Percentiles rank a stretch among this genome's conserved stretches.
These are phyloP conservation scores for Pelargonium myrrhifolium DNA, from an alignment of 441 rosid species.

Conservation along the genomic window DNA sequence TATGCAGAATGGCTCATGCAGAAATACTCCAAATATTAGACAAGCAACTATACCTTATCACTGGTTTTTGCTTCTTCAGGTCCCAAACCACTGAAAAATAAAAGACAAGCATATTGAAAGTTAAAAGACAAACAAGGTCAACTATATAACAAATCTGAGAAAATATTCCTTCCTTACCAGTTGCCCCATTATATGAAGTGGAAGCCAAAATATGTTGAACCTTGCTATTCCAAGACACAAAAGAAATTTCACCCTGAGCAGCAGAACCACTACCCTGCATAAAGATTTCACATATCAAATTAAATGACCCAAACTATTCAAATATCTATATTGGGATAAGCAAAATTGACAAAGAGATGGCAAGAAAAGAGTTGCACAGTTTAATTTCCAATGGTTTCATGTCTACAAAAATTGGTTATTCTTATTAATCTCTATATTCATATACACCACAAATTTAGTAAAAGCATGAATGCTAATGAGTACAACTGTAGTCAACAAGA, in stretches of 20 bases:
- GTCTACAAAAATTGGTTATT: too few relatives aligned
- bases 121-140: constrained; percentile 5
- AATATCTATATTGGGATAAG: not conserved
- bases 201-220: constrained; percentile 92
- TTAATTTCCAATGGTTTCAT: not conserved
- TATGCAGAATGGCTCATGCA: constrained; percentile 13
- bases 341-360: not conserved
- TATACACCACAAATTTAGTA: not conserved
- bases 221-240: constrained; percentile 92
- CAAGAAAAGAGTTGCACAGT: not conserved
- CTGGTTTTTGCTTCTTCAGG: constrained; percentile 92
- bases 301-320: not conserved
- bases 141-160: constrained; percentile 9
- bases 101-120: constrained; percentile 7
- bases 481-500: not conserved
- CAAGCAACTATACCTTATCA: constrained; percentile 51
- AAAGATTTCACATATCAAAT: constrained; percentile 18
- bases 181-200: constrained; percentile 85
- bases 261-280: constrained; percentile 89
- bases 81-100: constrained; percentile 83
- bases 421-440: too few relatives aligned
- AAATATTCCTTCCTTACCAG: constrained; percentile 51
- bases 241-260: constrained; percentile 94
- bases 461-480: not conserved
- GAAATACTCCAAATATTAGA: constrained; percentile 6